Conservation (phyloP, 176 grass and related monocot genomes). For the Raddia guianensis region DNA sequence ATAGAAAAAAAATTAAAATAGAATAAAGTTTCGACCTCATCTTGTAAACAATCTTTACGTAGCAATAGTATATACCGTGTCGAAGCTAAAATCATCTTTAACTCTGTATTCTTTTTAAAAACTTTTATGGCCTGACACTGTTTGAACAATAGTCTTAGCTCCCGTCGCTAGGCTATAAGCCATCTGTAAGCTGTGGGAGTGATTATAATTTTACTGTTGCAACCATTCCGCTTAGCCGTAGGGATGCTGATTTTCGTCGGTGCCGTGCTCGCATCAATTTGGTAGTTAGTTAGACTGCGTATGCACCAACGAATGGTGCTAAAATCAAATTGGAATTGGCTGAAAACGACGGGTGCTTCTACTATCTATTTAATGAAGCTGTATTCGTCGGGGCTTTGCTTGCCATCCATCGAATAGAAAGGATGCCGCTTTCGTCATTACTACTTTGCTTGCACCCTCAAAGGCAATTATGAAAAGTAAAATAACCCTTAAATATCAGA, state of each 20-base stretch:
- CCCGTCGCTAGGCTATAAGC: no score
- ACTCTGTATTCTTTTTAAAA: no score
- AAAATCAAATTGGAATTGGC: not conserved
- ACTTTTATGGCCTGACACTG: no score
- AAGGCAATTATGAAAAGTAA: not conserved
- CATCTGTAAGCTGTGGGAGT: no score
- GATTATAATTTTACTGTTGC: no score
- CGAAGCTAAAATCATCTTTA: no score
- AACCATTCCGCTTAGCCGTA: no score
- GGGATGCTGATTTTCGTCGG: not conserved
- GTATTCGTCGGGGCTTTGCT: conserved; percentile 12
- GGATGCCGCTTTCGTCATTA: conserved; percentile 5
- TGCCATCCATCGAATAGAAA: not conserved
- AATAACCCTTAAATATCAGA: not conserved
- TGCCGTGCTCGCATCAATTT: not conserved
- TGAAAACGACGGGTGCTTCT: not conserved
- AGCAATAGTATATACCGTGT: no score
- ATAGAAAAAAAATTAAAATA: no score
- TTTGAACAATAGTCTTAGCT: no score
- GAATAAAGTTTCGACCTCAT: no score
- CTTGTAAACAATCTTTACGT: no score
- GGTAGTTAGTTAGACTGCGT: not conserved
- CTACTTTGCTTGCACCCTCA: not conserved
- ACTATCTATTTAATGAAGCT: not conserved
- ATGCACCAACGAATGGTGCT: not conserved